These are phyloP conservation scores for Phytophthora pinifolia DNA, from an alignment of 352 stramenopile genomes.

Conservation along the genomic window DNA sequence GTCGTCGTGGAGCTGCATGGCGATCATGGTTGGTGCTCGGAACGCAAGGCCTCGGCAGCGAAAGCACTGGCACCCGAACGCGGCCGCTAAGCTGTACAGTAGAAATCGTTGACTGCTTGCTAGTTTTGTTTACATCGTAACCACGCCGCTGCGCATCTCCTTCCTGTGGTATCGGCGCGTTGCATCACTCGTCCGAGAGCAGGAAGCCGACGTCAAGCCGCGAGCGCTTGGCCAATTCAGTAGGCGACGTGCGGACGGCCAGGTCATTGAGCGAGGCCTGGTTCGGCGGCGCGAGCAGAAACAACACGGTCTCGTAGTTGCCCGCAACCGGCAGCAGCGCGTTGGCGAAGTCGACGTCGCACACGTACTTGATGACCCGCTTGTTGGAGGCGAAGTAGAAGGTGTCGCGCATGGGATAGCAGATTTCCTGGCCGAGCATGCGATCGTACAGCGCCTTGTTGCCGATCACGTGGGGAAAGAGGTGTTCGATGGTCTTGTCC, in stretches of 20 bases:
- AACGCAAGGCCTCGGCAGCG: constrained; percentile 3
- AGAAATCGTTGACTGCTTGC: constrained; percentile 17
- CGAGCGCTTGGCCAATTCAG: constrained; percentile 20
- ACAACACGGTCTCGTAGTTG: constrained; percentile 38
- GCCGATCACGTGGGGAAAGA: constrained; percentile 39
- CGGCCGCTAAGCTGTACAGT: neutral
- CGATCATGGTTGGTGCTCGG: neutral
- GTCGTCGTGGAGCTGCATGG: neutral
- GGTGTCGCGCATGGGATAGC: constrained; percentile 43
- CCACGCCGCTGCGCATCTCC: neutral
- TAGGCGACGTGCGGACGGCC: constrained; percentile 33
- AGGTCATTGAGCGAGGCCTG: constrained; percentile 38
- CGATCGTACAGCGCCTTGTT: constrained; percentile 25
- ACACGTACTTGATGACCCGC: constrained; percentile 46
- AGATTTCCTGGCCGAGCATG: constrained; percentile 41
- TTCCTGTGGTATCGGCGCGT: constrained; percentile 4
- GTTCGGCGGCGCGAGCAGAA: constrained; percentile 37
- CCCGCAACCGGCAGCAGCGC: constrained; percentile 34
- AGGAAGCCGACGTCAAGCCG: constrained; percentile 43
- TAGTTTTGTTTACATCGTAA: constrained; percentile 24
- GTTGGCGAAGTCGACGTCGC: constrained; percentile 41
- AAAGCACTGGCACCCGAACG: neutral
- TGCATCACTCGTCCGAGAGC: constrained; percentile 24
- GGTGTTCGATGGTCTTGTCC: constrained; percentile 38
- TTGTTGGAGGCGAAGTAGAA: constrained; percentile 47